Conservation (phyloP, 2,329 filamentous ascomycete genomes). For the Scedosporium apiospermum region DNA sequence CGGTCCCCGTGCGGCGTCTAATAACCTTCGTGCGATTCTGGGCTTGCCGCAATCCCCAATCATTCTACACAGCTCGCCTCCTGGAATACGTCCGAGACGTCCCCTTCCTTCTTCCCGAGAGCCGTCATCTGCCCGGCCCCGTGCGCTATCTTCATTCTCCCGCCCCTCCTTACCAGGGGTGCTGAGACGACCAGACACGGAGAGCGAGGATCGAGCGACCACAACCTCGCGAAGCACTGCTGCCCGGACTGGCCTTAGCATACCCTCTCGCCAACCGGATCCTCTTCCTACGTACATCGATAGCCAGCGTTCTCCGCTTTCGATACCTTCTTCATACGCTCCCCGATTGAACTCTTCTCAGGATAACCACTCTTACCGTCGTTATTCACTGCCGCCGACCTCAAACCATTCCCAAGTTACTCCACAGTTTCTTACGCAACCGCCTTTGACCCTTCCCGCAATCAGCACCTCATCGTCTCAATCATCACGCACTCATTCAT, state of each 20-base stretch:
- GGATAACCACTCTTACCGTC: neutral
- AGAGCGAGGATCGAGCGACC: neutral
- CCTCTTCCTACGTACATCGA: neutral
- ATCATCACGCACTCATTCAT: neutral
- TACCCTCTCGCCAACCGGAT: constrained; percentile 3
- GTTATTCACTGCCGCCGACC: neutral
- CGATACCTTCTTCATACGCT: neutral
- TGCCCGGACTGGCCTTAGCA: neutral
- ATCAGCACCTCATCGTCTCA: neutral
- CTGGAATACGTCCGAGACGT: neutral
- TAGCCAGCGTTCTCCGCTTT: neutral
- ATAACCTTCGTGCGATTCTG: constrained; percentile 6
- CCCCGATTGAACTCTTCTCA: neutral
- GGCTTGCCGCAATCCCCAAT: constrained; percentile 4
- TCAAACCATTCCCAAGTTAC: neutral
- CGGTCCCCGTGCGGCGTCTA: constrained; percentile 15
- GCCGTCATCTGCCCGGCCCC: neutral
- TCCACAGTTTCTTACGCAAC: constrained; percentile 2
- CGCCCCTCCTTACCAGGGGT: neutral
- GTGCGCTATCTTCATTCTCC: neutral
- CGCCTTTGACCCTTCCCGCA: neutral
- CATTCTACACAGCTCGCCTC: constrained; percentile 12
- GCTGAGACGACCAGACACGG: neutral
- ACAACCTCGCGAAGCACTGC: neutral
- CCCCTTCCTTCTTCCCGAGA: neutral